Evolutionary conservation across 1,139 yeast genomes (phyloP).

Genomic region (Wickerhamomyces sp.): DNA sequence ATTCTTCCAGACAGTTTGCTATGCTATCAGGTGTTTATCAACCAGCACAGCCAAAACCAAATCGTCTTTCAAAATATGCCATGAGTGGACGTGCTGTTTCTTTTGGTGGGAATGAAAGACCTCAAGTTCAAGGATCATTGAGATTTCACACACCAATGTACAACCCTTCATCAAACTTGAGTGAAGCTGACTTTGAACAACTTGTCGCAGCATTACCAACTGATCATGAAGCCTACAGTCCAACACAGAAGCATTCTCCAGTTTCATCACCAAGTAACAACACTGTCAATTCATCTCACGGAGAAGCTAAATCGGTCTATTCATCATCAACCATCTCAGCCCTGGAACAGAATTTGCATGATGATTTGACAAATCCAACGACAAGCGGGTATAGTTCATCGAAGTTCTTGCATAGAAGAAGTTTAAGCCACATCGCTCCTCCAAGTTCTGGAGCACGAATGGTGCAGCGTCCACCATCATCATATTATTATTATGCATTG

Average conservation of each 20-base stretch:
- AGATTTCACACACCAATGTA: slow-evolving; percentile 9
- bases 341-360: slow-evolving; percentile 14
- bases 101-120: slow-evolving; percentile 12
- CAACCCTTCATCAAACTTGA: slow-evolving; percentile 2
- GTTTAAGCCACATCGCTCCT: slow-evolving; percentile 8
- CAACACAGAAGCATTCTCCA: slow-evolving; percentile 16
- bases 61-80: slow-evolving; percentile 5
- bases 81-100: slow-evolving; percentile 18
- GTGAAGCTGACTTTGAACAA: background rate
- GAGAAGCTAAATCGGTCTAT: slow-evolving; percentile 21
- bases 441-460: slow-evolving; percentile 2
- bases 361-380: slow-evolving; percentile 16
- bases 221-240: slow-evolving; percentile 5
- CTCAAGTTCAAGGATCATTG: background rate
- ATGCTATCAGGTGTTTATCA: slow-evolving; percentile 4
- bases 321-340: slow-evolving; percentile 23
- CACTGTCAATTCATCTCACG: slow-evolving; percentile 18
- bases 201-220: background rate
- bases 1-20: slow-evolving; percentile 14
- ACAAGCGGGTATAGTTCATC: slow-evolving; percentile 13
- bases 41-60: slow-evolving; percentile 5
- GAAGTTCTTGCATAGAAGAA: slow-evolving; percentile 15
- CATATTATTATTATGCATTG: slow-evolving; percentile 21
- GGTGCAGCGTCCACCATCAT: slow-evolving; percentile 19
- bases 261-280: slow-evolving; percentile 20